These are phyloP conservation scores for Brassica carinata DNA, from an alignment of 345 rosid species.

Conservation along the genomic window DNA sequence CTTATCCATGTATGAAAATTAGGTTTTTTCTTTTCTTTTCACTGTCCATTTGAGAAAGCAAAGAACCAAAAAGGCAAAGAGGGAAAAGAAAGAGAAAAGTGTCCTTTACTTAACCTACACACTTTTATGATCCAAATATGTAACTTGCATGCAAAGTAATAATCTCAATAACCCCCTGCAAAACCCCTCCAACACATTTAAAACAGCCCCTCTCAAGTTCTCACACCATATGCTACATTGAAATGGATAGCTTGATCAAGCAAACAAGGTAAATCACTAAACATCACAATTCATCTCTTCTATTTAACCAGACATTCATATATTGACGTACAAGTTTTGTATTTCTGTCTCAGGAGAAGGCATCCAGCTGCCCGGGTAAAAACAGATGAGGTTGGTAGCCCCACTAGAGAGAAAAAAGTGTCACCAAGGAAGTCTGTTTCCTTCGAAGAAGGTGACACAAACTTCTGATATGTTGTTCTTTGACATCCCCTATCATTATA, in stretches of 20 bases:
- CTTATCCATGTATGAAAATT: conserved; percentile 25
- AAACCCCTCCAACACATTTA: conserved; percentile 34
- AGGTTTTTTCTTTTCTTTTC: conserved; percentile 17
- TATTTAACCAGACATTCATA: not conserved
- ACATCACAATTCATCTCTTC: not conserved
- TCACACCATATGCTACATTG: conserved; percentile 12
- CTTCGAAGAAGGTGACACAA: conserved; percentile 39
- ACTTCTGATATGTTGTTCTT: not conserved
- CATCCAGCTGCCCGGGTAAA: conserved; percentile 16
- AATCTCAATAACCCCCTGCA: conserved; percentile 28
- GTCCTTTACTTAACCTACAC: conserved; percentile 38
- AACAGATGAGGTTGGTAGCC: conserved; percentile 6
- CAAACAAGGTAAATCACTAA: conserved; percentile 34
- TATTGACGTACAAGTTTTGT: not conserved
- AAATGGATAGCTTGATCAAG: conserved; percentile 43
- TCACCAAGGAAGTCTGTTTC: conserved; percentile 41
- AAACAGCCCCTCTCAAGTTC: conserved; percentile 25
- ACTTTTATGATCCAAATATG: conserved; percentile 39
- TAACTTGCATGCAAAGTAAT: conserved; percentile 42
- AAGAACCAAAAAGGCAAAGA: conserved; percentile 33
- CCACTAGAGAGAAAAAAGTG: conserved; percentile 26
- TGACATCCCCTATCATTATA: not conserved
- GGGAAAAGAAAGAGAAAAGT: conserved; percentile 20
- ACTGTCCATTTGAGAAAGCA: conserved; percentile 39
- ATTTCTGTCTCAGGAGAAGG: conserved; percentile 32